These are phyloP conservation scores for Medicago truncatula DNA, from an alignment of 306 rosid species.

Conservation along the genomic window MtrunA17r5.0-ANR NC_053045.1:14527001-14527500, in stretches of 20 bases:
- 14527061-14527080: constrained; percentile 17
- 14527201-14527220: not conserved
- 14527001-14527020: not conserved
- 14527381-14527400: too few species aligned
- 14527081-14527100: not conserved
- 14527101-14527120: not conserved
- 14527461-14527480: too few species aligned
- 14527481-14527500: too few species aligned
- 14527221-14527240: constrained; percentile 10
- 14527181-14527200: not conserved
- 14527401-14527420: too few species aligned
- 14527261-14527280: not conserved
- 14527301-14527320: not conserved
- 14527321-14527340: constrained; percentile 29
- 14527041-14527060: constrained; percentile 15
- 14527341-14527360: not conserved
- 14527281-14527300: constrained; percentile 22
- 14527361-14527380: too few species aligned
- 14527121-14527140: constrained; percentile 7
- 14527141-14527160: not conserved
- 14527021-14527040: constrained; percentile 16
- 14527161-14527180: constrained; percentile 24
- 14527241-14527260: constrained; percentile 17
- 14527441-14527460: not conserved
- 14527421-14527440: not conserved